Base-by-base conservation (phyloP, 2,329 filamentous ascomycete species). In the Teratosphaeriaceae sp. region DNA sequence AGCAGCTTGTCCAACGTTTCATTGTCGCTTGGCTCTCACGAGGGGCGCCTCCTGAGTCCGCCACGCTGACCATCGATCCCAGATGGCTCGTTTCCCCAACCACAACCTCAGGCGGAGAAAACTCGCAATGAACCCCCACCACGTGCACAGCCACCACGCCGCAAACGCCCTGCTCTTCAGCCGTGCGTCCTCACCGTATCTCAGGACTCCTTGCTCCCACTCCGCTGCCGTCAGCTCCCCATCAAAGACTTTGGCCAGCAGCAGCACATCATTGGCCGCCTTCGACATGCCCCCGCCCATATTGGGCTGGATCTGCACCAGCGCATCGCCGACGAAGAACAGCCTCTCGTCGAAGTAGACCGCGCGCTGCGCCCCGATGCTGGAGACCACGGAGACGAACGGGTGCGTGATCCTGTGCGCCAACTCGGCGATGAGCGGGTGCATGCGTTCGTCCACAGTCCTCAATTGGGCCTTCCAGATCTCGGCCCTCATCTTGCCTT, bases 251-350 rank as follows among this genome's bases (percentile, higher is more conserved):
- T 59, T 51, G 12, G 50, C 49, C n/a, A 59, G 47, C 21, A 51
- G 51, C 30, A 26, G 49, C 31, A 45, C 29, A 18, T 51, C 40
- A 46, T 55, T 36, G 2, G 59, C 58, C 3, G 55, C 58, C 34
- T 58, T 46, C 22, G 49, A 56, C n/a, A 57, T 58, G 21, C 55
- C 55, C 31, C 47, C 44, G 8, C 54, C 57, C 2, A 45, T 46
- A 30, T 62, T 59, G 3, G 59, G 58, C 24, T 59, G 51, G 24
- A 52, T 43, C 21, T 54, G 51, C 11, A 54, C 51, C 8, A 61
- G 39, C 7, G 57, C 59, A 41, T 61, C 59, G 21, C 59, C 58
- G 30, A 61, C 45, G 20, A 62, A 50, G 26, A 62, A 51, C 26
- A 60, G 45, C 24, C 53, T 53, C 26, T 56, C 54, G 15, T 57